phyloP scores from a whole-genome alignment of 2,329 filamentous ascomycete genomes.

The Alternaria sp. region DNA sequence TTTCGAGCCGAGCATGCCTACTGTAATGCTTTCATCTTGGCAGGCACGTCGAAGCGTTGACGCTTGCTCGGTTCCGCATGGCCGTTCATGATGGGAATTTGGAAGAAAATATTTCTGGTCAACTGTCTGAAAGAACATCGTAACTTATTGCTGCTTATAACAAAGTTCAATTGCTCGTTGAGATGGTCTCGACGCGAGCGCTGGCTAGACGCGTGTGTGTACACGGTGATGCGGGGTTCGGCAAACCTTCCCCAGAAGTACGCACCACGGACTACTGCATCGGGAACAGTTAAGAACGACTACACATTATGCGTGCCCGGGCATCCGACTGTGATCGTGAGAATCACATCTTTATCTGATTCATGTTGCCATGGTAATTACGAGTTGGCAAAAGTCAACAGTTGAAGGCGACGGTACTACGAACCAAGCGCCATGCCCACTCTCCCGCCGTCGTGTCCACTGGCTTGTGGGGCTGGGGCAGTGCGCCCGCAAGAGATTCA shows the following conservation, averaged over 20 bases:
- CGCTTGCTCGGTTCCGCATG: neutral
- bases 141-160: neutral
- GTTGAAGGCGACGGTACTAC: neutral
- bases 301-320: neutral
- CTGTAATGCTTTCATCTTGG: conserved; percentile 34
- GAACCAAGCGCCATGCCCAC: neutral
- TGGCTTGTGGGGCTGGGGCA: neutral
- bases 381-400: neutral
- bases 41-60: conserved; percentile 15
- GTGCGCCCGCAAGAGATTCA: neutral
- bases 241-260: conserved; percentile 16
- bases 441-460: neutral
- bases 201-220: conserved; percentile 14
- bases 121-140: neutral
- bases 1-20: conserved; percentile 2
- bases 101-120: too few species aligned
- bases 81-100: conserved; percentile 9
- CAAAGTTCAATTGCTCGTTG: neutral
- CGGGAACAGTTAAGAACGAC: neutral
- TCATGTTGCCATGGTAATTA: neutral
- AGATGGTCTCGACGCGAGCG: neutral
- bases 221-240: conserved; percentile 21
- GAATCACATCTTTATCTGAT: neutral
- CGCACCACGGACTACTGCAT: conserved; percentile 1
- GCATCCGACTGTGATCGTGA: neutral